Evolutionary conservation across 1,284 basidiomycete genomes (phyloP).

Genomic region (Ceratobasidium sp.): DNA sequence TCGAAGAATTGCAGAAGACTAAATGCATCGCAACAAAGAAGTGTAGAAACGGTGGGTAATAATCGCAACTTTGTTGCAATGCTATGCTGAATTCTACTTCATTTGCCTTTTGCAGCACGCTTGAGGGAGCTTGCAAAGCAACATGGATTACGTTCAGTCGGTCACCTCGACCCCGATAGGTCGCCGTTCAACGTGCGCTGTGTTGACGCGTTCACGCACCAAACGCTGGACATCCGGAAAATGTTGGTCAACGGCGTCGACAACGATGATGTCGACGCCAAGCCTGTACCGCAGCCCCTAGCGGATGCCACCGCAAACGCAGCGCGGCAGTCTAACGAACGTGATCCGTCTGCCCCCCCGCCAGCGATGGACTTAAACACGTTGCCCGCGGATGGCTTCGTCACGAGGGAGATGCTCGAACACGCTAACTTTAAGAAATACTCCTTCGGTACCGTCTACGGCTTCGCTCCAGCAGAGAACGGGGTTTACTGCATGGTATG

Average conservation of each 20-base stretch:
- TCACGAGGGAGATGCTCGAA: not conserved
- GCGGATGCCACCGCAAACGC: too few relatives aligned
- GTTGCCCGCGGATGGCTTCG: not conserved
- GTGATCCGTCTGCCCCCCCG: not conserved
- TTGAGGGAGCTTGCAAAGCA: not conserved
- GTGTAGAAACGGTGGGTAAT: not conserved
- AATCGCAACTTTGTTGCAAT: not conserved
- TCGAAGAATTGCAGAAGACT: too few relatives aligned
- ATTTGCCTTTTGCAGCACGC: too few relatives aligned
- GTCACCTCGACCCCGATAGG: not conserved
- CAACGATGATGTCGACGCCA: not conserved
- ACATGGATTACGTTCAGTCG: not conserved
- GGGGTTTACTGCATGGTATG: conserved; percentile 2
- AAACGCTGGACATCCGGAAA: not conserved
- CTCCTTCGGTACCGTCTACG: not conserved
- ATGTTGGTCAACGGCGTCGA: conserved; percentile 2
- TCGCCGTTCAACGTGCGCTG: not conserved
- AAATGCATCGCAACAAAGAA: too few relatives aligned
- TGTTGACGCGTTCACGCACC: not conserved
- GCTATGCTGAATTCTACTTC: too few relatives aligned
- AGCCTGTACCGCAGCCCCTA: too few relatives aligned
- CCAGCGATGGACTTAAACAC: not conserved
- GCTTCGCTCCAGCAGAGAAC: not conserved
- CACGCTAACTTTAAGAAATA: not conserved
- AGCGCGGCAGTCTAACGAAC: too few relatives aligned